phyloP scores from a whole-genome alignment of 1,284 basidiomycete species.

The Marasmius fiardii region DNA sequence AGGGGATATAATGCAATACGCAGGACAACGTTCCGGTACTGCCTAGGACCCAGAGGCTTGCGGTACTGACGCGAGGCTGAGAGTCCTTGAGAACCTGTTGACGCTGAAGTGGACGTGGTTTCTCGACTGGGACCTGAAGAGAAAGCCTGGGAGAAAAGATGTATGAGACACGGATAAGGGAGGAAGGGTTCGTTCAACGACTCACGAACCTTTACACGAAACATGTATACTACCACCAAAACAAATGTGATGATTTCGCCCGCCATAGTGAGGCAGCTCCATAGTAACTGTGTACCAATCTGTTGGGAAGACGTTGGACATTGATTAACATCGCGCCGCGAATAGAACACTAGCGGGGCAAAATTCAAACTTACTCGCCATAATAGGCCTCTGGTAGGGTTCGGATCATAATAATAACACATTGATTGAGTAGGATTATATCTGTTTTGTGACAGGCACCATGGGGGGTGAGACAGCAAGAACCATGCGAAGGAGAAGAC shows the following conservation, averaged over 20 bases:
- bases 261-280: background rate
- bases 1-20: background rate
- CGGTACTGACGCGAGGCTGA: background rate
- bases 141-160: background rate
- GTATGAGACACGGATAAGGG: background rate
- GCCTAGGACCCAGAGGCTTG: background rate
- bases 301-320: background rate
- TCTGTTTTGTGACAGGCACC: background rate
- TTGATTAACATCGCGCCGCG: background rate
- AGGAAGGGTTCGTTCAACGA: background rate
- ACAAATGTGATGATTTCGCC: background rate
- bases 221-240: background rate
- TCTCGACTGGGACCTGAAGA: background rate
- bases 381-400: background rate
- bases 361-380: background rate
- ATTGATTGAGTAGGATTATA: background rate
- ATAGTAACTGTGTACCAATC: background rate
- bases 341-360: background rate
- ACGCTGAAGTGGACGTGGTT: too few species aligned
- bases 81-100: background rate
- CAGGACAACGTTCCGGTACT: background rate
- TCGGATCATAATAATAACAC: background rate
- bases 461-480: background rate
- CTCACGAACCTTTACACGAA: background rate
- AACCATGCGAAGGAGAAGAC: background rate